Base-by-base conservation (phyloP, 257 asterid species). In the Cinchona pubescens region DNA sequence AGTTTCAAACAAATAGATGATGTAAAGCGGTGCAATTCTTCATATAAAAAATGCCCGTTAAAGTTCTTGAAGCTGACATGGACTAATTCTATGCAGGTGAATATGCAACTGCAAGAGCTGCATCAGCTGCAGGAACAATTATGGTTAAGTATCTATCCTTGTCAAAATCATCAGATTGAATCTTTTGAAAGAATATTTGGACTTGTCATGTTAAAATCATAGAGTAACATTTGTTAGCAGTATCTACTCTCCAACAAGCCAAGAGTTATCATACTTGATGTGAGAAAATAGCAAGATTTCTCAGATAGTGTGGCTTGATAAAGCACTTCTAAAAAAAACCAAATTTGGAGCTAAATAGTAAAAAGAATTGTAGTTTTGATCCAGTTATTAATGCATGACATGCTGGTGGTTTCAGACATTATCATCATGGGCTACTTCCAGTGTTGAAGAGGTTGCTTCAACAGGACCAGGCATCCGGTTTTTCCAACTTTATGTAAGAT, bases 51-150 rank as follows among this genome's bases (percentile, higher is more conserved):
- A 1, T 51, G 18, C 74, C 40, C 5, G 34, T 74, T 1, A 13
- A 60, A 61, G 46, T 80, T 23, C 45, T 29, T 14, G 34, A 37
- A 45, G 71, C 79, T 81, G 75, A 78, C 64, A 15, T 63, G 76
- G 70, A 46, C 73, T 55, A 69, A 79, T 34, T 75, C 14, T 72
- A 32, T 89, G 85, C 89, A 94, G 98, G 97, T 64, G 98, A 94
- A 82, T 94, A 90, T 75, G 98, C 97, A 53, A 94, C 98, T 77
- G 97, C 97, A 76, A 90, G 98, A 86, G 98, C 98, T 15, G 93
- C 98, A 63, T 87, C 98, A 71, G 89, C 98, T 71, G 97, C 98
- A 75, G 96, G 96, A 73, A 92, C 98, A 53, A 92, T 92, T 83
- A 94, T 94, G 98, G 98, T 94, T 78, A 53, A 80, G 21, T 78